phyloP scores from a whole-genome alignment of 2,329 filamentous ascomycete species.

The Tothia fuscella region DNA sequence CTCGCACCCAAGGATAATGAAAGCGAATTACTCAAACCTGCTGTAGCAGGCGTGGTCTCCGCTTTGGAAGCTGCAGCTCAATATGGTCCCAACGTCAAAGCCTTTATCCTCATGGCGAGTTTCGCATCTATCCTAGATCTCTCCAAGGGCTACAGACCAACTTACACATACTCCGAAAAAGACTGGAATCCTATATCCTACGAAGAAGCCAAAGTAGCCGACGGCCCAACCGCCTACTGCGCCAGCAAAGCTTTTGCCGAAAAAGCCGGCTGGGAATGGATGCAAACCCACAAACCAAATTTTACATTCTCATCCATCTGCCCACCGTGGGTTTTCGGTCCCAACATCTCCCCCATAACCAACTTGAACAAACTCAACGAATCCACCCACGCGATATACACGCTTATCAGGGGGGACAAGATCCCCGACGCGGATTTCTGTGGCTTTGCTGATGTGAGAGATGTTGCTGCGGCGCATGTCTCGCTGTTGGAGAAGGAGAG shows the following conservation, averaged over 20 bases:
- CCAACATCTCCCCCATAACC: conserved; percentile 14
- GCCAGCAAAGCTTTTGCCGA: conserved; percentile 21
- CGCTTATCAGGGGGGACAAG: conserved; percentile 16
- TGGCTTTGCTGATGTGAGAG: conserved; percentile 37
- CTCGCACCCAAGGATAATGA: conserved; percentile 8
- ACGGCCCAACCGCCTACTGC: conserved; percentile 16
- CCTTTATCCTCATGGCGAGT: conserved; percentile 40
- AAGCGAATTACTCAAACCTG: conserved; percentile 12
- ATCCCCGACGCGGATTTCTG: conserved; percentile 29
- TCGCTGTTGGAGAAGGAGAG: conserved; percentile 28
- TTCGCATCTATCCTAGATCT: conserved; percentile 8
- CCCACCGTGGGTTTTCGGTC: conserved; percentile 20
- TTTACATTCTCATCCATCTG: conserved; percentile 18
- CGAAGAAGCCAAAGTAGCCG: conserved; percentile 34
- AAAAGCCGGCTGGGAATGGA: conserved; percentile 17
- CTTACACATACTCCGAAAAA: conserved; percentile 38
- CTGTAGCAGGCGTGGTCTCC: conserved; percentile 12
- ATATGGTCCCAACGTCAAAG: conserved; percentile 51
- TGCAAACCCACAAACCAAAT: conserved; percentile 15
- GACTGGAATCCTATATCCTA: conserved; percentile 48
- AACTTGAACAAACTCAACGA: conserved; percentile 16
- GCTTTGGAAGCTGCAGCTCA: conserved; percentile 46
- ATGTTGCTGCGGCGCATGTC: conserved; percentile 34
- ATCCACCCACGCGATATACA: conserved; percentile 16
- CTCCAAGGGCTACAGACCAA: no score